phyloP scores from a whole-genome alignment of 306 rosid genomes.

The Casuarina cunninghamiana region DNA sequence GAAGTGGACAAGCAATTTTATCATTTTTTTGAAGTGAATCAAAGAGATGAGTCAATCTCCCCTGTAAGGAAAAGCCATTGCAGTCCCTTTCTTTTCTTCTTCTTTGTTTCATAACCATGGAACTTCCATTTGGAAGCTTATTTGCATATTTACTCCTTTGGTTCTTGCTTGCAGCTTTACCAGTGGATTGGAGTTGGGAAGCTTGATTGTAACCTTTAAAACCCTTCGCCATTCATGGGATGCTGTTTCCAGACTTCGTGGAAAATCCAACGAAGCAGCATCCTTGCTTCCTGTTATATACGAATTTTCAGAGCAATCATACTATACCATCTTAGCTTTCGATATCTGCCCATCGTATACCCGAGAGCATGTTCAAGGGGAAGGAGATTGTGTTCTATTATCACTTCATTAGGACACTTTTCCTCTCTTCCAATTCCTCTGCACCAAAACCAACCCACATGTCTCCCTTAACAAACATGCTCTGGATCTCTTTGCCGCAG shows the following conservation, averaged over 20 bases:
- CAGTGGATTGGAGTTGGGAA: conserved; percentile 47
- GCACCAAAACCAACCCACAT: conserved; percentile 7
- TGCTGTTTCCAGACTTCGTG: not conserved
- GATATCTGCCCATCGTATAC: conserved; percentile 18
- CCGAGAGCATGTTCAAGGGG: not conserved
- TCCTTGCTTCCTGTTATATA: not conserved
- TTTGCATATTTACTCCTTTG: not conserved
- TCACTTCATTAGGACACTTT: conserved; percentile 21
- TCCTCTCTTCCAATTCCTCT: conserved; percentile 43
- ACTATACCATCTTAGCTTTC: conserved; percentile 40
- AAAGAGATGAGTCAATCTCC: too few relatives aligned
- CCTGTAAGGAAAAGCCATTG: too few relatives aligned
- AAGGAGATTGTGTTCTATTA: conserved; percentile 26
- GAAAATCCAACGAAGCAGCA: not conserved
- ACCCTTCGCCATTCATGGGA: conserved; percentile 36
- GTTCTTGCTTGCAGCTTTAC: conserved; percentile 23
- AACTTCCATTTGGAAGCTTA: too few relatives aligned
- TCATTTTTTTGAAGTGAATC: too few relatives aligned
- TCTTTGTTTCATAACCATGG: not conserved
- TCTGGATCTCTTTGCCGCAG: conserved; percentile 25
- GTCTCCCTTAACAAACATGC: conserved; percentile 41
- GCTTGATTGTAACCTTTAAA: conserved; percentile 32
- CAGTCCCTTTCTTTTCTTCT: not conserved
- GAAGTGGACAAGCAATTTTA: too few relatives aligned
- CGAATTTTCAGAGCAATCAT: not conserved